Evolutionary conservation across 305 asterid species (phyloP).

Genomic region (Solanum hybrid): DNA sequence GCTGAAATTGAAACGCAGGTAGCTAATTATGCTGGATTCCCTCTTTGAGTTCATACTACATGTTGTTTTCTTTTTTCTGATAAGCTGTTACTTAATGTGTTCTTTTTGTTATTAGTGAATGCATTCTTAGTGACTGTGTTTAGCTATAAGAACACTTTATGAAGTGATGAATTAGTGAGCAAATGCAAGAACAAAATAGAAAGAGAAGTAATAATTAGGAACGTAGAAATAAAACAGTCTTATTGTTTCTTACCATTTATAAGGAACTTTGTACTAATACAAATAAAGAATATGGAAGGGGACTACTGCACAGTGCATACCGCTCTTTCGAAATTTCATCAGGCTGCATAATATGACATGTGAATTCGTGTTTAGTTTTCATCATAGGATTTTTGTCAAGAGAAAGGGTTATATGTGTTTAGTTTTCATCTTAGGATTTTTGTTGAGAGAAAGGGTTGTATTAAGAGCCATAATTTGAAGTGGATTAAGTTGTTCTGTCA

Average conservation of each 20-base stretch:
- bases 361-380: not conserved
- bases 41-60: not conserved
- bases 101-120: not conserved
- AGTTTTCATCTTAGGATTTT: not conserved
- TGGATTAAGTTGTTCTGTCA: not conserved
- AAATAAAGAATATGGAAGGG: not conserved
- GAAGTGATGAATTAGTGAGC: not conserved
- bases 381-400: not conserved
- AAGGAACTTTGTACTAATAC: not conserved
- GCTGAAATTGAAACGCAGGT: conserved; percentile 28
- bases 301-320: not conserved
- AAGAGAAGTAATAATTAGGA: not conserved
- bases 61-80: not conserved
- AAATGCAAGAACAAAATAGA: not conserved
- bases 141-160: not conserved
- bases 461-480: not conserved
- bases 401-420: not conserved
- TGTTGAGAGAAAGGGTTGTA: not conserved
- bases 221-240: not conserved
- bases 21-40: conserved; percentile 1
- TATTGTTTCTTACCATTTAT: not conserved
- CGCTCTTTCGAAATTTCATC: not conserved
- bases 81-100: not conserved
- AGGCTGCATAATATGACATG: not conserved
- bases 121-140: not conserved